Percentiles rank a stretch among this genome's conserved stretches.
phyloP scores from a whole-genome alignment of 2,329 filamentous ascomycete species.

The Cercospora sp. region DNA sequence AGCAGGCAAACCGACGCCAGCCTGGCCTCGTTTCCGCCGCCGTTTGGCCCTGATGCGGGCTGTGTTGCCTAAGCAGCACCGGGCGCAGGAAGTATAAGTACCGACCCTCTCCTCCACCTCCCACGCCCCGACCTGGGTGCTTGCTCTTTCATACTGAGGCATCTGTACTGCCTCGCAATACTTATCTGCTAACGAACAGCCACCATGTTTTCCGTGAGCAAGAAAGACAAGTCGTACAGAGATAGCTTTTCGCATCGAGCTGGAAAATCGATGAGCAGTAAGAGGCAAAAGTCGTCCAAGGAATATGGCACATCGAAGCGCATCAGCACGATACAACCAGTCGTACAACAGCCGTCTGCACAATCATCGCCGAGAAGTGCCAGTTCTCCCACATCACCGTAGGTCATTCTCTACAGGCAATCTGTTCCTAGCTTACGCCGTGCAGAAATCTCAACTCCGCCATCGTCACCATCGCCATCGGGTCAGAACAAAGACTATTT shows the following conservation, averaged over 20 bases:
- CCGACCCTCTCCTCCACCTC: constrained; percentile 24
- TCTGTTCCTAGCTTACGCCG: constrained; percentile 9
- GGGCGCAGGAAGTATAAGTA: constrained; percentile 30
- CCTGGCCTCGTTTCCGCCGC: constrained; percentile 19
- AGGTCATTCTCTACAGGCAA: constrained; percentile 18
- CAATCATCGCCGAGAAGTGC: constrained; percentile 35
- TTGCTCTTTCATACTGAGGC: constrained; percentile 4
- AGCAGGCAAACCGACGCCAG: constrained; percentile 17
- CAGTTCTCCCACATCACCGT: constrained; percentile 38
- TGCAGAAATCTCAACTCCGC: constrained; percentile 51
- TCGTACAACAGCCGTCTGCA: constrained; percentile 25
- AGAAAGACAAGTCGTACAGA: constrained; percentile 35
- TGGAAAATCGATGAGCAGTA: constrained; percentile 37
- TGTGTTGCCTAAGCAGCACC: constrained; percentile 27
- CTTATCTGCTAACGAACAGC: not conserved
- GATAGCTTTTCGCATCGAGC: constrained; percentile 40
- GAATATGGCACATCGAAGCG: constrained; percentile 34
- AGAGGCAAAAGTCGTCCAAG: constrained; percentile 40
- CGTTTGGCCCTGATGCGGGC: constrained; percentile 16
- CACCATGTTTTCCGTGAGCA: constrained; percentile 36
- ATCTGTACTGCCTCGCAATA: not conserved
- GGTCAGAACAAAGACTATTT: constrained; percentile 70
- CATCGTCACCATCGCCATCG: constrained; percentile 84
- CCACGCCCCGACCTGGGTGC: constrained; percentile 16
- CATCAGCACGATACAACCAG: constrained; percentile 31